Evolutionary conservation across 1,139 yeast genomes (phyloP).

Genomic region (Blastobotrys serpentis): DNA sequence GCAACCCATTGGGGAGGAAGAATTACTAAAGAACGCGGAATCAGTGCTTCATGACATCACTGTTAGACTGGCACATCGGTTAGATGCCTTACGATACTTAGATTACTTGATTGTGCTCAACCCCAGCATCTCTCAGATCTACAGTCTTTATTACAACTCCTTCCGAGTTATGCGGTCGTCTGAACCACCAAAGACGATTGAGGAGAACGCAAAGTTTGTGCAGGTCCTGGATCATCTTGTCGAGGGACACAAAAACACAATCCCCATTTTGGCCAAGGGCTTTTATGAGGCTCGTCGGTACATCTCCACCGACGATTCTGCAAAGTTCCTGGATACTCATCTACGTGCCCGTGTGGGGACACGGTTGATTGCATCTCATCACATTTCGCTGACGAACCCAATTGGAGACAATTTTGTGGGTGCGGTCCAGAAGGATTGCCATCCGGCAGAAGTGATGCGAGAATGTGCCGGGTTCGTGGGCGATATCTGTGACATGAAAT

Average conservation of each 20-base stretch:
- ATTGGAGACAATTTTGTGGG: slow-evolving; percentile 58
- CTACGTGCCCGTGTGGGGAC: slow-evolving; percentile 80
- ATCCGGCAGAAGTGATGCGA: slow-evolving; percentile 58
- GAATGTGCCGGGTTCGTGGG: slow-evolving; percentile 73
- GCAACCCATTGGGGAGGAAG: slow-evolving; percentile 24
- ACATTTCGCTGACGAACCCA: slow-evolving; percentile 56
- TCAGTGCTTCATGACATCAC: slow-evolving; percentile 46
- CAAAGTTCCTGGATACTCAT: slow-evolving; percentile 69
- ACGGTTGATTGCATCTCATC: slow-evolving; percentile 83
- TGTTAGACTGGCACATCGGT: slow-evolving; percentile 53
- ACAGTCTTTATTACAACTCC: slow-evolving; percentile 68
- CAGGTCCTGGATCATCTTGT: slow-evolving; percentile 57
- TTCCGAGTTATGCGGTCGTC: slow-evolving; percentile 57
- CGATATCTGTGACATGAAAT: slow-evolving; percentile 77
- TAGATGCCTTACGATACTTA: slow-evolving; percentile 64
- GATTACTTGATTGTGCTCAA: slow-evolving; percentile 84
- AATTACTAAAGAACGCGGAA: slow-evolving; percentile 40
- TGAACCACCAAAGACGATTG: slow-evolving; percentile 46
- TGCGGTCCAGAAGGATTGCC: slow-evolving; percentile 62
- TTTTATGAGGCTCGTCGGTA: slow-evolving; percentile 68
- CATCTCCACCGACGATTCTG: slow-evolving; percentile 51
- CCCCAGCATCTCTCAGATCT: slow-evolving; percentile 84
- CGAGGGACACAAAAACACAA: slow-evolving; percentile 76
- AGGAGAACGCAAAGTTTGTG: slow-evolving; percentile 54
- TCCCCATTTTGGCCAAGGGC: slow-evolving; percentile 78